Evolutionary conservation across 495 filamentous ascomycete genomes (phyloP).

Genomic region (Xylaria cubensis): DNA sequence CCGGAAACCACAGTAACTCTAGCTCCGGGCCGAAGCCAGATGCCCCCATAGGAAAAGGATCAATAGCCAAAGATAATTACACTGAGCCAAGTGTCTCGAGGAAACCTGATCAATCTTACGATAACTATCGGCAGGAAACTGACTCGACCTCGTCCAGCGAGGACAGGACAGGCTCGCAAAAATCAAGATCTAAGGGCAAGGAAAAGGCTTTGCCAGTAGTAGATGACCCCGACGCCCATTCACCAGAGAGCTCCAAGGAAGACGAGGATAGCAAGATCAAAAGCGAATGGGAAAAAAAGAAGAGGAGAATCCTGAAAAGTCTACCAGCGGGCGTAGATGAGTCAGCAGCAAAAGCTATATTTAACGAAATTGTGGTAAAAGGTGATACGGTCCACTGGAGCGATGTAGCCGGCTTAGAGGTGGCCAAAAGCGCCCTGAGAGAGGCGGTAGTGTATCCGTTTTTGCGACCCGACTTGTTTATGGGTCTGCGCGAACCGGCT

Average conservation of each 20-base stretch:
- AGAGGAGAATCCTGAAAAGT: slow-evolving; percentile 68
- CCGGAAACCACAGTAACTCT: slow-evolving; percentile 25
- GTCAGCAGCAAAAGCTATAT: slow-evolving; percentile 82
- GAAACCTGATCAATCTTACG: slow-evolving; percentile 27
- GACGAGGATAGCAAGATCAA: slow-evolving; percentile 48
- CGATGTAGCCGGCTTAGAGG: slow-evolving; percentile 89
- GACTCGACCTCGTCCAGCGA: slow-evolving; percentile 33
- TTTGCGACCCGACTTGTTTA: slow-evolving; percentile 92
- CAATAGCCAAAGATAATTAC: slow-evolving; percentile 15
- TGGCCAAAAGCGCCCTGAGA: slow-evolving; percentile 90
- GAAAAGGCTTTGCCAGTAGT: slow-evolving; percentile 30
- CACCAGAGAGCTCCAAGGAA: slow-evolving; percentile 41
- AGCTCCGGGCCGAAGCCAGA: slow-evolving; percentile 12
- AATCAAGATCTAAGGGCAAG: slow-evolving; percentile 34
- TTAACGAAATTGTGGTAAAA: slow-evolving; percentile 94
- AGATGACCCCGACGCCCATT: slow-evolving; percentile 37
- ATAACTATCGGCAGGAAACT: slow-evolving; percentile 27
- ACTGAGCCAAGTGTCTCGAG: slow-evolving; percentile 35
- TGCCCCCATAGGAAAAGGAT: slow-evolving; percentile 30
- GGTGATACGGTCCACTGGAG: slow-evolving; percentile 96
- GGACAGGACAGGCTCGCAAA: slow-evolving; percentile 24
- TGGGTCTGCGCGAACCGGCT: slow-evolving; percentile 91
- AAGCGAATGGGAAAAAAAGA: slow-evolving; percentile 58
- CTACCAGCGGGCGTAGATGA: slow-evolving; percentile 83
- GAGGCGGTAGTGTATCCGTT: slow-evolving; percentile 98